phyloP scores from a whole-genome alignment of 2,329 filamentous ascomycete genomes.

The Botrytis elliptica region DNA sequence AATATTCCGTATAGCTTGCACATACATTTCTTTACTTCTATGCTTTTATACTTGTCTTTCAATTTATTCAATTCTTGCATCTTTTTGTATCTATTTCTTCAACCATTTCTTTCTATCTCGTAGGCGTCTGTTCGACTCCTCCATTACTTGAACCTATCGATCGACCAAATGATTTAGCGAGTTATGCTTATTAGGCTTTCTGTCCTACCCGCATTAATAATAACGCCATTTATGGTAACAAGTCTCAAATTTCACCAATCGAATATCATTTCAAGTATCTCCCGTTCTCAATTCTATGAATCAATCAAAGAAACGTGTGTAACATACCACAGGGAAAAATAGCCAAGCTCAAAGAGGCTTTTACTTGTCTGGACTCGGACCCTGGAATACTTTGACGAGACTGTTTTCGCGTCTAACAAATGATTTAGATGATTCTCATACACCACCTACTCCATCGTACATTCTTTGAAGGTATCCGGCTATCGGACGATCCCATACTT shows the following conservation, averaged over 20 bases:
- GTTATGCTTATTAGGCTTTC: background rate
- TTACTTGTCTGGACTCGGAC: background rate
- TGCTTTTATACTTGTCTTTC: background rate
- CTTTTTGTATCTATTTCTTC: background rate
- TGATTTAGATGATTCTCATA: too few relatives aligned
- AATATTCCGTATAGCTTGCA: background rate
- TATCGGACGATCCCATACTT: background rate
- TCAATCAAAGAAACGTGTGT: background rate
- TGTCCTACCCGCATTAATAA: background rate
- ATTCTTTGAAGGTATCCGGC: background rate
- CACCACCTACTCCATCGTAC: background rate
- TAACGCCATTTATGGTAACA: background rate
- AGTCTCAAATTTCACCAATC: background rate
- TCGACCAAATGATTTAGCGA: background rate
- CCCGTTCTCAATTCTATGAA: background rate
- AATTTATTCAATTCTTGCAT: background rate
- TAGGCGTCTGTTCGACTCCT: background rate
- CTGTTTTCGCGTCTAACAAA: too few relatives aligned
- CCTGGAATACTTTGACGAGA: background rate
- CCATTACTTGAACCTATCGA: background rate
- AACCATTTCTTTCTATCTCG: background rate
- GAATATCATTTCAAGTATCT: background rate
- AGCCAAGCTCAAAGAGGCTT: background rate
- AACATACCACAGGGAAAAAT: background rate
- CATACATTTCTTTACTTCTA: background rate